phyloP scores from a whole-genome alignment of 345 rosid species.

The Sonneratia caseolaris region DNA sequence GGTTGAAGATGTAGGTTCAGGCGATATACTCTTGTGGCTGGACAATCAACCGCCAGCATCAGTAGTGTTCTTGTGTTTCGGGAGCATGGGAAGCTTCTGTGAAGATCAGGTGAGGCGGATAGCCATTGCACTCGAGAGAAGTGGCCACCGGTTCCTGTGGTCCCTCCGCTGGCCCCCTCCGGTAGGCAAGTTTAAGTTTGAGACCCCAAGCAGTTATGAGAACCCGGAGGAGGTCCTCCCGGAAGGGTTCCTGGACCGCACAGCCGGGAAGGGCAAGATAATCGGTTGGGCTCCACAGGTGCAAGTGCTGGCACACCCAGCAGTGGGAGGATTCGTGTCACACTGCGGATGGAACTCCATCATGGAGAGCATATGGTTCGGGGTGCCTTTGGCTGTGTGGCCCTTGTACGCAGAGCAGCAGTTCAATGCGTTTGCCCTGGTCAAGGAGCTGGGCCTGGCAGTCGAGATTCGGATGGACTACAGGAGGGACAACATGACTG shows the following conservation, averaged over 20 bases:
- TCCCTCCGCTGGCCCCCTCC: constrained; percentile 23
- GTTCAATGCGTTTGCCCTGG: constrained; percentile 39
- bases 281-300: constrained; percentile 51
- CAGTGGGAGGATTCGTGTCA: constrained; percentile 43
- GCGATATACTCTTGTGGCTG: constrained; percentile 35
- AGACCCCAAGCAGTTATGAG: constrained; percentile 9
- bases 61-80: constrained; percentile 58
- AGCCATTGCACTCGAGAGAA: constrained; percentile 37
- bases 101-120: constrained; percentile 35
- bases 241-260: constrained; percentile 39
- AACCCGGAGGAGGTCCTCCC: constrained; percentile 30
- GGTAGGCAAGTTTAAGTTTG: background rate
- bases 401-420: constrained; percentile 48
- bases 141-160: constrained; percentile 42
- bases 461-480: constrained; percentile 14
- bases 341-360: constrained; percentile 61
- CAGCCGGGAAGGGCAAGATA: constrained; percentile 15
- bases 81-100: constrained; percentile 47
- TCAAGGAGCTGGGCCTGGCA: constrained; percentile 31
- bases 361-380: constrained; percentile 46
- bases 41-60: constrained; percentile 34
- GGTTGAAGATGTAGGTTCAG: background rate
- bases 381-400: constrained; percentile 42
- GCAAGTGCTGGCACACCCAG: constrained; percentile 11
- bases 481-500: background rate